A percentile compares a stretch with the other conserved stretches of the same genome.
Conservation (phyloP, 441 rosid species). For the Biscutella laevigata region DNA sequence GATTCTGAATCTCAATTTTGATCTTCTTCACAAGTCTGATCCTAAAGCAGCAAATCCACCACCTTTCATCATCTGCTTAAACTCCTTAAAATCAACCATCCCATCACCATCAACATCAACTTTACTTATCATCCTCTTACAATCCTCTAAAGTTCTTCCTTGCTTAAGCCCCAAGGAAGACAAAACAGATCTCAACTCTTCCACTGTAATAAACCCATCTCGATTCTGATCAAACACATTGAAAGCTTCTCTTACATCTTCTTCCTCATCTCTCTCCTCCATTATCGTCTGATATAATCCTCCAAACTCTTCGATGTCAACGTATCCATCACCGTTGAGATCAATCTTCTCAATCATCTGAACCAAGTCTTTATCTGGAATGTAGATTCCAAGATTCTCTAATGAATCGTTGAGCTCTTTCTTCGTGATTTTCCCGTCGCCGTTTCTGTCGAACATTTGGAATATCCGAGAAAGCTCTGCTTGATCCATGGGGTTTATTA, state of each 20-base stretch:
- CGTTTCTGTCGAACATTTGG: slow-evolving; percentile 81
- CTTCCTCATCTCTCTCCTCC: slow-evolving; percentile 84
- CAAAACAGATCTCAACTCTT: slow-evolving; percentile 67
- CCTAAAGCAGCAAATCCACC: slow-evolving; percentile 84
- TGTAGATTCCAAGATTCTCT: slow-evolving; percentile 62
- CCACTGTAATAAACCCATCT: slow-evolving; percentile 77
- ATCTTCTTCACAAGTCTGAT: slow-evolving; percentile 24
- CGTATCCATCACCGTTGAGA: slow-evolving; percentile 67
- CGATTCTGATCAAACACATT: slow-evolving; percentile 84
- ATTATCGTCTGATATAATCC: slow-evolving; percentile 66
- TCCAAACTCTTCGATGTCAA: slow-evolving; percentile 75
- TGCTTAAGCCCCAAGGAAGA: slow-evolving; percentile 73
- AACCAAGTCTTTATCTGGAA: slow-evolving; percentile 56
- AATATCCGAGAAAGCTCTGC: slow-evolving; percentile 70
- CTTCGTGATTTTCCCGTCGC: slow-evolving; percentile 73
- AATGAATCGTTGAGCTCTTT: slow-evolving; percentile 71
- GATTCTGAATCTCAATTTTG: slow-evolving; percentile 18
- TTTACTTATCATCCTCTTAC: slow-evolving; percentile 70
- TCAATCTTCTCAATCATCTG: slow-evolving; percentile 90
- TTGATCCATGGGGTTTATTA: slow-evolving; percentile 34
- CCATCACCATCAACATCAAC: slow-evolving; percentile 90
- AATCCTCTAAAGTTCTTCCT: slow-evolving; percentile 72
- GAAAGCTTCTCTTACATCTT: slow-evolving; percentile 77
- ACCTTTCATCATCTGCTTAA: slow-evolving; percentile 93
- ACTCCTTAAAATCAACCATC: slow-evolving; percentile 71